phyloP scores from a whole-genome alignment of 805 yeast genomes.

The Kazachstania africana region DNA sequence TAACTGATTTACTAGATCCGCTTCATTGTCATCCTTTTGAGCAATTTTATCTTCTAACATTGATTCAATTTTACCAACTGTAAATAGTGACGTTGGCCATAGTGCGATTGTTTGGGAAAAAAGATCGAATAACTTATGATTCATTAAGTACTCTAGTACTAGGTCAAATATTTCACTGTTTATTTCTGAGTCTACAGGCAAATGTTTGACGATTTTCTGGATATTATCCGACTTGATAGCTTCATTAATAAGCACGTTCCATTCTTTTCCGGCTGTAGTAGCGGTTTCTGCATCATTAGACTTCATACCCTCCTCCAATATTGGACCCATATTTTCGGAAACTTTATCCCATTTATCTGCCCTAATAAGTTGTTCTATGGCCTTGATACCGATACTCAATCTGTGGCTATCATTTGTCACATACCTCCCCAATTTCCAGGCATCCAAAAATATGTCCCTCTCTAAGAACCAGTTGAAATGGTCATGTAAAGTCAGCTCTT shows the following conservation, averaged over 20 bases:
- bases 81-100: constrained; percentile 53
- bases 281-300: constrained; percentile 1
- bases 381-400: constrained; percentile 47
- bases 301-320: constrained; percentile 31
- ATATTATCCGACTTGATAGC: constrained; percentile 40
- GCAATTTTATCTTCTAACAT: constrained; percentile 38
- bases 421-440: constrained; percentile 67
- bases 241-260: constrained; percentile 54
- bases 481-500: constrained; percentile 59
- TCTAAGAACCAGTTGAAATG: constrained; percentile 62
- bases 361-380: constrained; percentile 30
- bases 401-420: constrained; percentile 41
- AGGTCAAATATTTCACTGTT: constrained; percentile 33
- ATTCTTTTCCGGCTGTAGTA: constrained; percentile 25
- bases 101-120: constrained; percentile 33
- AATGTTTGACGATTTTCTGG: constrained; percentile 33
- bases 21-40: constrained; percentile 14
- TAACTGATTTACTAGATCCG: constrained; percentile 31
- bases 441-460: constrained; percentile 43
- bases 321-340: constrained; percentile 28
- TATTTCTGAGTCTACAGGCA: constrained; percentile 42
- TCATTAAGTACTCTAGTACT: constrained; percentile 36
- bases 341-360: constrained; percentile 45
- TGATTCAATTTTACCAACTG: constrained; percentile 32
- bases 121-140: constrained; percentile 21